Percentiles rank a stretch among this genome's conserved stretches.
Evolutionary conservation across 2,329 filamentous ascomycete genomes (phyloP).

Genomic region (Xylariales sp.): DNA sequence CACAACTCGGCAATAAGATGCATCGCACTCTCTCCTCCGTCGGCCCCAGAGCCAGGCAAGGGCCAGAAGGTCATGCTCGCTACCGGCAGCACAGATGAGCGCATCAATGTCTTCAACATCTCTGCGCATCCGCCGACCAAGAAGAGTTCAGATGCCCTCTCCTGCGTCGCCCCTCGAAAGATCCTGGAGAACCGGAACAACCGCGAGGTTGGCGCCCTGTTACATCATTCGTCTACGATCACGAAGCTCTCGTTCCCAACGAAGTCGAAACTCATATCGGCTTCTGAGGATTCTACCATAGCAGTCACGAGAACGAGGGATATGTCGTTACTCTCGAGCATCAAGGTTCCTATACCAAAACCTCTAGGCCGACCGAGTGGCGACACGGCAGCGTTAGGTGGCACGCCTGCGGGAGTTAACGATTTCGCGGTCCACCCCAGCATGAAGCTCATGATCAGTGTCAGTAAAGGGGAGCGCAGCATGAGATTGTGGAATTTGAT

Average conservation of each 20-base stretch:
- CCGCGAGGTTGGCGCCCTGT: conserved; percentile 77
- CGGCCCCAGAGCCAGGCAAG: conserved; percentile 55
- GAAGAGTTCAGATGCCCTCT: conserved; percentile 55
- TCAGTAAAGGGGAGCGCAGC: conserved; percentile 81
- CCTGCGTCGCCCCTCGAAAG: conserved; percentile 64
- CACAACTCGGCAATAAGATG: conserved; percentile 87
- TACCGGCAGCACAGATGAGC: conserved; percentile 87
- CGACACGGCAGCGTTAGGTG: conserved; percentile 80
- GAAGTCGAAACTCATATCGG: conserved; percentile 80
- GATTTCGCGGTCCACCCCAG: conserved; percentile 94
- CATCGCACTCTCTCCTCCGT: conserved; percentile 76
- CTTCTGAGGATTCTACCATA: conserved; percentile 86
- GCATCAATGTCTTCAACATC: conserved; percentile 90
- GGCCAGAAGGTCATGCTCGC: conserved; percentile 83
- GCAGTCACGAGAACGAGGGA: conserved; percentile 83
- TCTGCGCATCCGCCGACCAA: conserved; percentile 62
- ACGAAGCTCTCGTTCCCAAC: conserved; percentile 79
- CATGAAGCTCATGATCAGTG: conserved; percentile 93
- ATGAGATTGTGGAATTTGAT: conserved; percentile 97
- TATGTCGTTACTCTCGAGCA: conserved; percentile 80
- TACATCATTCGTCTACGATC: conserved; percentile 81
- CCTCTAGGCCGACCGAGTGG: conserved; percentile 75
- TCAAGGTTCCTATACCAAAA: conserved; percentile 85
- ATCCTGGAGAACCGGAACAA: conserved; percentile 84
- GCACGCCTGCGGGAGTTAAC: conserved; percentile 82